Evolutionary conservation across 257 asterid species (phyloP), one percentile per base, ranked within the genome.

Genomic region (Plantago elongata): DNA sequence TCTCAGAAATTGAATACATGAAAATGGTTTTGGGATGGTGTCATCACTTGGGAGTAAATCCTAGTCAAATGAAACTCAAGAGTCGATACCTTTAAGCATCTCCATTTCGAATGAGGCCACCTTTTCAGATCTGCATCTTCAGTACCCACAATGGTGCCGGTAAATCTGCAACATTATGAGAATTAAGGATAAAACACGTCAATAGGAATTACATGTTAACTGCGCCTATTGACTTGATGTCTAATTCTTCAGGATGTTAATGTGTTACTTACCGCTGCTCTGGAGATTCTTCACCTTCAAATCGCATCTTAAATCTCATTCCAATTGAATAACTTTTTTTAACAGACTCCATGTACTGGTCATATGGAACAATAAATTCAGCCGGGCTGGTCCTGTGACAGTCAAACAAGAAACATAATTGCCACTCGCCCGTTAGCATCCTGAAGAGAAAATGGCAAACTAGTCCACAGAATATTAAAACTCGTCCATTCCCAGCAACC

Each of bases 221-320:
- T 12, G 54, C 56, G n/a, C 22, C 15, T 15, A 8, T 30, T 11
- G 56, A 71, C 42, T 3, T 38, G 29, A 45, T 11, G 0, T 38
- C 58, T 81, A 89, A 89, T 83, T 77, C 84, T 78, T 52, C 29
- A 16, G 64, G 6, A 40, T 14, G 29, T 1, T 12, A 7, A 58
- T 10, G 9, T 15, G 40, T 27, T 5, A 7, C 16, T 11, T 43
- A 60, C 64, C 64, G 18, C 38, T 60, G 64, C 78, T 89, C 95
- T 2, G 95, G 95, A 69, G 95, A 77, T 69, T 89, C 96, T 80
- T 84, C 95, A 64, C 87, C 94, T 79, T 82, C 93, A 57, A 89
- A 89, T 71, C 82, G 79, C 96, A 89, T 89, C 69, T 72, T 84
- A 77, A 89, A 89, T 51, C 96, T 90, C 90, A 74, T 75, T 43